Percentiles rank a stretch among this genome's conserved stretches.
These are phyloP conservation scores for Penicillium turbatum DNA, from an alignment of 495 filamentous ascomycete species.

Conservation along the genomic window DNA sequence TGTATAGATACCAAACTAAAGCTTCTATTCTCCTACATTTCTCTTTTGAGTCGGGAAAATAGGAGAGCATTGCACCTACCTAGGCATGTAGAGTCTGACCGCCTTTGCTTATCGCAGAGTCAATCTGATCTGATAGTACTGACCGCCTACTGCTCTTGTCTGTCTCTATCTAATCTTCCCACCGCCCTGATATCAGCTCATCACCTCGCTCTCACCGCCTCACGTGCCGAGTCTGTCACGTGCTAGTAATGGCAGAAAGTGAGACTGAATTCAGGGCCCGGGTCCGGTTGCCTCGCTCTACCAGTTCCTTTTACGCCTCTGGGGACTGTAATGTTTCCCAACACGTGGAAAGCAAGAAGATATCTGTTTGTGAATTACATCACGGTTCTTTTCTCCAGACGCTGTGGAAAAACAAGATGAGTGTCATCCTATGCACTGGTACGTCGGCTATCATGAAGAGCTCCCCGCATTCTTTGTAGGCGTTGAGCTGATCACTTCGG, in stretches of 20 bases:
- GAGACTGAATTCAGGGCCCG: not conserved
- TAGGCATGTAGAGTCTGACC: too few relatives aligned
- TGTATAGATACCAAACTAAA: too few relatives aligned
- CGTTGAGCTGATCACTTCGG: slow-evolving; percentile 26
- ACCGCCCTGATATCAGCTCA: not conserved
- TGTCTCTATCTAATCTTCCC: not conserved
- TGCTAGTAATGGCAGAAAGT: not conserved
- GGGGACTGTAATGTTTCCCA: not conserved
- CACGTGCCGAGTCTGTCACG: not conserved
- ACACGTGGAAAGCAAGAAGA: not conserved
- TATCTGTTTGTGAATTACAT: not conserved
- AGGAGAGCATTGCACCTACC: too few relatives aligned
- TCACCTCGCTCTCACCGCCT: not conserved
- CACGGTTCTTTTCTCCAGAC: not conserved
- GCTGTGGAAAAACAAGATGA: slow-evolving; percentile 51
- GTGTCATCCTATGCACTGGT: slow-evolving; percentile 86
- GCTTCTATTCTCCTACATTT: too few relatives aligned
- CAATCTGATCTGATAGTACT: not conserved
- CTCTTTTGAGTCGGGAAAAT: too few relatives aligned
- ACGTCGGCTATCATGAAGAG: slow-evolving; percentile 26
- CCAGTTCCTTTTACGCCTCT: not conserved
- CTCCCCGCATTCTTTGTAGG: slow-evolving; percentile 26
- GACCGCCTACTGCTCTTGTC: not conserved
- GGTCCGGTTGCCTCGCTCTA: not conserved
- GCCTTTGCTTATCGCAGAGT: too few relatives aligned